Conservation (phyloP, 2,329 filamentous ascomycete genomes). For the Xenosphaeropsis pyriputrescens region DNA sequence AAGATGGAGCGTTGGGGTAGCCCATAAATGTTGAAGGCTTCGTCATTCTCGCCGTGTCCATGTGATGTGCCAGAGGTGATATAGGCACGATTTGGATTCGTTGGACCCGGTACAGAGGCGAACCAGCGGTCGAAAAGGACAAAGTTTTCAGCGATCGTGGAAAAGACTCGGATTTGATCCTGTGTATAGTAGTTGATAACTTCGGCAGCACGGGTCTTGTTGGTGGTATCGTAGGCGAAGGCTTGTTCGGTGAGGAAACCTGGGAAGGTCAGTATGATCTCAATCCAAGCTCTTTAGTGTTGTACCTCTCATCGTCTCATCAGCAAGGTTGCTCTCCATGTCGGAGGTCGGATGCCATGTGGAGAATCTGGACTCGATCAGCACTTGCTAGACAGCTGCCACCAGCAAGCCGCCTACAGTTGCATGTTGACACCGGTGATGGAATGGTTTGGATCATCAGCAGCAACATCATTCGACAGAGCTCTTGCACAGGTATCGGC, state of each 20-base stretch:
- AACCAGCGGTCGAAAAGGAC: constrained; percentile 29
- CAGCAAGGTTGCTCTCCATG: background rate
- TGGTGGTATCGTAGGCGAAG: constrained; percentile 18
- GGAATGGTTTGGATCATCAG: constrained; percentile 27
- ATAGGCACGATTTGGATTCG: constrained; percentile 18
- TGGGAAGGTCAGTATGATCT: constrained; percentile 13
- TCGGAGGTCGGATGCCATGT: background rate
- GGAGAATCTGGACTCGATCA: background rate
- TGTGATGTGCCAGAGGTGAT: constrained; percentile 23
- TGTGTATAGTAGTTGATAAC: constrained; percentile 27
- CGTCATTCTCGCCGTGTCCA: constrained; percentile 22
- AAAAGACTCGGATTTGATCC: constrained; percentile 24
- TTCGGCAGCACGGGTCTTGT: constrained; percentile 22
- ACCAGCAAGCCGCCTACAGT: constrained; percentile 4
- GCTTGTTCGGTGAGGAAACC: constrained; percentile 28
- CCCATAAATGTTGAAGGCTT: constrained; percentile 17
- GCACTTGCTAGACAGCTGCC: too few species aligned
- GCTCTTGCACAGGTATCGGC: constrained; percentile 21
- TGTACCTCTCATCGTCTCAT: too few species aligned
- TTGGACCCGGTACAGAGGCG: constrained; percentile 22
- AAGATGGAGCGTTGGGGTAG: constrained; percentile 24
- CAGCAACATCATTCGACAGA: constrained; percentile 21
- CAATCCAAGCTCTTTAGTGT: too few species aligned
- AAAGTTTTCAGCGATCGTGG: constrained; percentile 24
- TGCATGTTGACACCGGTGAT: constrained; percentile 27